These are phyloP conservation scores for Speleostelium caveatum DNA, from an alignment of 78 protist species.

Conservation along the genomic window DNA sequence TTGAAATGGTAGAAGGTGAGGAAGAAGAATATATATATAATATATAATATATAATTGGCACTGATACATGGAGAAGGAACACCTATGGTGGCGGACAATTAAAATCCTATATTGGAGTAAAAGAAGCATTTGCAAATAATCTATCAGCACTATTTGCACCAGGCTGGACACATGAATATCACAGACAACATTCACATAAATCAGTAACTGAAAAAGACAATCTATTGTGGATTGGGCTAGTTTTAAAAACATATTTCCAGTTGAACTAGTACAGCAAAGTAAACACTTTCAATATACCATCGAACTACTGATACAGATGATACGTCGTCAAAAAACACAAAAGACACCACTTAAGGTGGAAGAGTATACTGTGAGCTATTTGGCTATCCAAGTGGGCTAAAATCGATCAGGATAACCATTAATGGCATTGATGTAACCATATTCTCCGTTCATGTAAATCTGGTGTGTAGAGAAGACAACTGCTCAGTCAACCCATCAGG, in stretches of 20 bases:
- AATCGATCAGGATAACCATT: too few relatives aligned
- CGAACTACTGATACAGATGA: background rate
- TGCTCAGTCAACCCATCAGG: background rate
- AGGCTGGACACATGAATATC: constrained; percentile 84
- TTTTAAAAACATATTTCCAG: background rate
- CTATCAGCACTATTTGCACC: constrained; percentile 89
- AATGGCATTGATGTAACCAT: background rate
- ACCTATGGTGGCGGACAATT: constrained; percentile 53
- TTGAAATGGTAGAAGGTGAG: too few relatives aligned
- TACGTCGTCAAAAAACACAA: background rate
- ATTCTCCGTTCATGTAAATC: background rate
- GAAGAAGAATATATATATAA: too few relatives aligned
- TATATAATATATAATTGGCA: too few relatives aligned
- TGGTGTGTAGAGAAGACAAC: background rate
- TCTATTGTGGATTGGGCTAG: constrained; percentile 15
- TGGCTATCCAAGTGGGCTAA: too few relatives aligned
- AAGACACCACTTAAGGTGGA: background rate
- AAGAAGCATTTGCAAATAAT: background rate
- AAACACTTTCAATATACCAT: too few relatives aligned
- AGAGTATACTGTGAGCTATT: constrained; percentile 1
- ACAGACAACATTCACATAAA: constrained; percentile 2
- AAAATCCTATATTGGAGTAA: background rate
- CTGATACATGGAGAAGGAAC: constrained; percentile 88
- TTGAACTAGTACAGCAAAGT: too few relatives aligned
- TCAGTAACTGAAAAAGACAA: constrained; percentile 8